Percentiles rank a stretch among this genome's conserved stretches.
These are phyloP conservation scores for Hawksworthiomyces lignivorus DNA, from an alignment of 2,329 filamentous ascomycete species.

Conservation along the genomic window DNA sequence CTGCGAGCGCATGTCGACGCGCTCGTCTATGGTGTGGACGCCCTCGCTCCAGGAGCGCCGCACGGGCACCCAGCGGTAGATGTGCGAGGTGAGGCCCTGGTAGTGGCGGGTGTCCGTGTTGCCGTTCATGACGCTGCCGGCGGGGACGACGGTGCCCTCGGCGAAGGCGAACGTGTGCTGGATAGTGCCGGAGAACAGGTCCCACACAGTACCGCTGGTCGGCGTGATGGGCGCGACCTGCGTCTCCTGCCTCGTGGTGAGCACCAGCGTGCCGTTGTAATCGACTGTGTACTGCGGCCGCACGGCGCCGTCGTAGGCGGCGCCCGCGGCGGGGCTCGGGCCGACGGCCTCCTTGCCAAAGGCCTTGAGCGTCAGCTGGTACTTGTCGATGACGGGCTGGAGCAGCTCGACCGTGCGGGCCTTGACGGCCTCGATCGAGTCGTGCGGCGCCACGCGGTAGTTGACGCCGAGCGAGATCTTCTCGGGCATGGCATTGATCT, in stretches of 20 bases:
- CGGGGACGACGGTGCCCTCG: slow-evolving; percentile 34
- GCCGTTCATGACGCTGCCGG: slow-evolving; percentile 43
- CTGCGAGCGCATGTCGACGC: slow-evolving; percentile 26
- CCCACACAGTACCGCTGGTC: slow-evolving; percentile 20
- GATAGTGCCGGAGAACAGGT: slow-evolving; percentile 23
- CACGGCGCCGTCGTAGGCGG: slow-evolving; percentile 8
- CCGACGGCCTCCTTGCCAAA: slow-evolving; percentile 27
- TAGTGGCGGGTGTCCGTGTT: slow-evolving; percentile 45
- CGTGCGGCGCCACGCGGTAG: slow-evolving; percentile 50
- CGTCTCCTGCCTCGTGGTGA: slow-evolving; percentile 26
- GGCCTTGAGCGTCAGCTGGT: slow-evolving; percentile 48
- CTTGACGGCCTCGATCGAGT: slow-evolving; percentile 43
- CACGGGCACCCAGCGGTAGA: slow-evolving; percentile 40
- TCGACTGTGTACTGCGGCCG: slow-evolving; percentile 28
- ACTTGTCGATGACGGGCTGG: slow-evolving; percentile 41
- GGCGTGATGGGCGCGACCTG: slow-evolving; percentile 30
- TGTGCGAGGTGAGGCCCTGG: slow-evolving; percentile 31
- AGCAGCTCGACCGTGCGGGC: slow-evolving; percentile 42
- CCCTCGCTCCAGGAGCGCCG: slow-evolving; percentile 23
- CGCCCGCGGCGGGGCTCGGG: background rate
- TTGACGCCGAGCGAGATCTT: slow-evolving; percentile 50
- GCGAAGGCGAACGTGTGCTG: slow-evolving; percentile 19
- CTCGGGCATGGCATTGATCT: slow-evolving; percentile 62
- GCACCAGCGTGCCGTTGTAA: slow-evolving; percentile 32
- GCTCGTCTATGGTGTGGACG: slow-evolving; percentile 35